A percentile compares a stretch with the other conserved stretches of the same genome.
Evolutionary conservation across 2,329 filamentous ascomycete genomes (phyloP).

Genomic region (Neofusicoccum sp.): DNA sequence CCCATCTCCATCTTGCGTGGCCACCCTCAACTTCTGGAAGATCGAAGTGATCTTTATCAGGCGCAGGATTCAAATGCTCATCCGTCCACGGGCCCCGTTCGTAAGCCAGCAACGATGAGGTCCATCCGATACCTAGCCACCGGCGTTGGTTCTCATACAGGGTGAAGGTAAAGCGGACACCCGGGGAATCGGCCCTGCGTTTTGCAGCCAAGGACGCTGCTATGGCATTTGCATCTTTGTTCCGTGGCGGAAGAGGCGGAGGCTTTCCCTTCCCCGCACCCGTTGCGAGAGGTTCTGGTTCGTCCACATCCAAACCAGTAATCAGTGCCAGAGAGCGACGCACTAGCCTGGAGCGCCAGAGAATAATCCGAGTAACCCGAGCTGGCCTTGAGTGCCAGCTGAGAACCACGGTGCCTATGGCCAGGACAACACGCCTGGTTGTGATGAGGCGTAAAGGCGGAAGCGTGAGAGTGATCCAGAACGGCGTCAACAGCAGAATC

Average conservation of each 20-base stretch:
- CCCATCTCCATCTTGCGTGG: conserved; percentile 74
- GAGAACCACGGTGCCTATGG: conserved; percentile 78
- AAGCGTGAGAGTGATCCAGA: conserved; percentile 82
- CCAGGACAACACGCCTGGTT: conserved; percentile 77
- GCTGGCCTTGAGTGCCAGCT: conserved; percentile 91
- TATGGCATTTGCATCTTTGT: conserved; percentile 48
- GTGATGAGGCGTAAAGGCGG: conserved; percentile 84
- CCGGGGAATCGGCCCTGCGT: conserved; percentile 56
- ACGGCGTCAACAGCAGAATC: conserved; percentile 79
- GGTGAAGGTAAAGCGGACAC: conserved; percentile 93
- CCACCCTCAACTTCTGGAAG: conserved; percentile 66
- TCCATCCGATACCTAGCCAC: conserved; percentile 96
- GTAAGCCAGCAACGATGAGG: conserved; percentile 83
- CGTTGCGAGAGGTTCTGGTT: conserved; percentile 23
- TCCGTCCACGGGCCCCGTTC: conserved; percentile 93
- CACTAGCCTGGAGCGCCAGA: conserved; percentile 83
- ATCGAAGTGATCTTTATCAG: conserved; percentile 69
- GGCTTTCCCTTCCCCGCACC: conserved; percentile 28
- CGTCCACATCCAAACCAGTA: conserved; percentile 75
- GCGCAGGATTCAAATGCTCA: conserved; percentile 82
- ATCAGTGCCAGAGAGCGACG: conserved; percentile 67
- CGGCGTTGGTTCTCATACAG: conserved; percentile 94
- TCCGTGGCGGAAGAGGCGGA: conserved; percentile 40
- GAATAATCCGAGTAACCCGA: conserved; percentile 76
- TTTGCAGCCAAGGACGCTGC: conserved; percentile 45